Evolutionary conservation across 2,329 filamentous ascomycete genomes (phyloP).

Genomic region (Diplodia intermedia): DNA sequence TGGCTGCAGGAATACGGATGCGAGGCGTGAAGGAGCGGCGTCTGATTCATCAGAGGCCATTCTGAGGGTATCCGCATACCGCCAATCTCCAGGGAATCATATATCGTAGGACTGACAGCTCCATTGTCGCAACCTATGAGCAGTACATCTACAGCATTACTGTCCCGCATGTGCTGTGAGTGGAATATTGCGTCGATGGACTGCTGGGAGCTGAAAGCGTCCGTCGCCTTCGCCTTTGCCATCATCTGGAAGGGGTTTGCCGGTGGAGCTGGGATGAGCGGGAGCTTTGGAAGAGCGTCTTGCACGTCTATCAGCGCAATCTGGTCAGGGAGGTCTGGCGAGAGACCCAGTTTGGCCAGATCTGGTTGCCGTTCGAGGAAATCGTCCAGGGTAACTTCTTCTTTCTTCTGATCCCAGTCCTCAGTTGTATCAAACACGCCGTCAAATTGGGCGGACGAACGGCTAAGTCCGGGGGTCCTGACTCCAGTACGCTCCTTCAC

Average conservation of each 20-base stretch:
- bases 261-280: constrained; percentile 47
- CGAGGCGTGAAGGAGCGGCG: constrained; percentile 68
- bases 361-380: constrained; percentile 49
- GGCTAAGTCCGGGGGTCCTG: constrained; percentile 34
- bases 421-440: constrained; percentile 38
- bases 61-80: constrained; percentile 61
- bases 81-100: constrained; percentile 84
- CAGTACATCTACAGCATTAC: constrained; percentile 80
- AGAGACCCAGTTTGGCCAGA: constrained; percentile 43
- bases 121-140: constrained; percentile 75
- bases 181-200: constrained; percentile 51
- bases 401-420: constrained; percentile 45
- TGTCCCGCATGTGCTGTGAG: constrained; percentile 64
- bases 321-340: constrained; percentile 49
- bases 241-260: constrained; percentile 41
- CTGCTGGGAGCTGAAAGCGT: constrained; percentile 49
- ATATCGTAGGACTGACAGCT: constrained; percentile 77
- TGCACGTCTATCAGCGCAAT: constrained; percentile 52
- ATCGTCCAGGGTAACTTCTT: constrained; percentile 48
- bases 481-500: constrained; percentile 52
- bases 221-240: constrained; percentile 42
- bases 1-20: constrained; percentile 79
- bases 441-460: no score
- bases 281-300: constrained; percentile 47
- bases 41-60: constrained; percentile 54